Percentiles rank a stretch among this genome's conserved stretches.
Evolutionary conservation across 768 basidiomycete genomes (phyloP).

Genomic region (Mycena sanguinolenta): DNA sequence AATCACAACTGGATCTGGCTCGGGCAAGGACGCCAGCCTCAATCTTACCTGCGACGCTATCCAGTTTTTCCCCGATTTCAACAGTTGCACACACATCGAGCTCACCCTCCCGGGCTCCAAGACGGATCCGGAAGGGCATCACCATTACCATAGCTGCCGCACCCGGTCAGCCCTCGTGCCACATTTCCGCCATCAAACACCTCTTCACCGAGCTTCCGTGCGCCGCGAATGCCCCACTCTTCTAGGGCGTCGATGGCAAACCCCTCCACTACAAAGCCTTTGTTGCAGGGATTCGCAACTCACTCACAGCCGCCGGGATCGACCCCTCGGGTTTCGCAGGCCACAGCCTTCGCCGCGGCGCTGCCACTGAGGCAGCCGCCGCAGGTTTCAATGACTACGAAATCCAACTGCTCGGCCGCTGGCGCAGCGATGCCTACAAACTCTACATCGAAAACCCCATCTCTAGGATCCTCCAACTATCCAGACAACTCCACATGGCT

Average conservation of each 20-base stretch:
- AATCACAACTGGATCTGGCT: neutral
- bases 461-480: no score
- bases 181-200: neutral
- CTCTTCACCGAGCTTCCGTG: conserved; percentile 6
- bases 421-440: neutral
- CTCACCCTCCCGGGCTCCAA: neutral
- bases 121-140: neutral
- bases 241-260: conserved; percentile 1
- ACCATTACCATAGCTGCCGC: conserved; percentile 8
- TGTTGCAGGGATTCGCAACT: neutral
- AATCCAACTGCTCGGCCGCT: no score
- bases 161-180: conserved; percentile 1
- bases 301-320: neutral
- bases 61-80: conserved; percentile 31
- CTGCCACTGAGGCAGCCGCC: no score
- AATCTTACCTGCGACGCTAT: conserved; percentile 38
- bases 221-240: conserved; percentile 8
- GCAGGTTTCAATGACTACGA: no score
- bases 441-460: no score
- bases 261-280: conserved; percentile 10
- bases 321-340: no score
- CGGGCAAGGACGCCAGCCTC: conserved; percentile 22
- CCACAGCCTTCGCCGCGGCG: no score
- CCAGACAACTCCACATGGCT: no score
- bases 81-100: neutral